Base-by-base conservation (phyloP, 1,139 yeast species). In the Kodamaea sp. region DNA sequence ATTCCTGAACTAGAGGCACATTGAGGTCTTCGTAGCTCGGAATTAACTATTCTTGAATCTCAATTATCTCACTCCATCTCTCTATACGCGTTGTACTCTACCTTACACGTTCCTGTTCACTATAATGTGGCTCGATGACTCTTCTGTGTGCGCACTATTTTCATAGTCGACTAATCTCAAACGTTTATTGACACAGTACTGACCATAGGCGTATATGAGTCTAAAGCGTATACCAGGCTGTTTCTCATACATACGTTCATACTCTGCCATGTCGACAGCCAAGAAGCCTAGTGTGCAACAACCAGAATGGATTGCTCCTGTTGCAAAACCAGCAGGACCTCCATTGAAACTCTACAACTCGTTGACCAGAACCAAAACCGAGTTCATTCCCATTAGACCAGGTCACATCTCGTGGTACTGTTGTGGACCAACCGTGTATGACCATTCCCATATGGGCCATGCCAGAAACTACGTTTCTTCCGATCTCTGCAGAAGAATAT, bases 341-440 rank as follows among this genome's bases (percentile, higher is more conserved):
- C 32, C 34, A n/a, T 57, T 71, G 40, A 59, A 58, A 35, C 50
- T 71, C 26, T 89, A 78, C 73, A 92, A 92, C 66, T 79, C 96
- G 8, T 70, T 92, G 48, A 92, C 97, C 8, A 75, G 95, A 47
- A 61, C 79, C 24, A 92, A 92, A 56, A 85, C 79, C 24, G 85
- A 73, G 35, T 90, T 92, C 50, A 59, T 78, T 14, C 92, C 97
- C 3, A 61, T 70, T 38, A 65, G 70, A 31, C 70, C 72, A 1
- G 76, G 78, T 41, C 78, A 76, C 41, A 83, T 92, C 33, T 76
- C 90, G 3, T 92, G 99, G 99, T 92, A 92, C 65, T 86, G 90
- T 37, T 92, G 99, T 73, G 99, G 99, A 5, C 98, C 98, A 9
- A 92, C 99, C 0, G 97, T 92, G n/a, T 92, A 92, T 55, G 96